phyloP scores from a whole-genome alignment of 176 grass and related monocot genomes.

The Musa schizocarpa region DNA sequence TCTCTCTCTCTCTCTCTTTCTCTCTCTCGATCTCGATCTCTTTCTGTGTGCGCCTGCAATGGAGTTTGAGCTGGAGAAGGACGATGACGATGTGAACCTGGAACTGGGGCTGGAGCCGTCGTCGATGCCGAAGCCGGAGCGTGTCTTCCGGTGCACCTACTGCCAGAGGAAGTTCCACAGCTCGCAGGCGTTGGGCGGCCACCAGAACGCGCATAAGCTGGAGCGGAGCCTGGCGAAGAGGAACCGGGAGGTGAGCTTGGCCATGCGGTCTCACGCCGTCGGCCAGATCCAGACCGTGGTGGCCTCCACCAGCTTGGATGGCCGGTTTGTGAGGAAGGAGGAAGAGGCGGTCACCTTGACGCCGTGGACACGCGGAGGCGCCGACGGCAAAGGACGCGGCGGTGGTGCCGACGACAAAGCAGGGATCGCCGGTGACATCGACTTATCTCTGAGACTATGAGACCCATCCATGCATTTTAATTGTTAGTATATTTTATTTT shows the following conservation, averaged over 20 bases:
- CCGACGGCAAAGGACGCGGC: neutral
- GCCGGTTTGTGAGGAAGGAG: too few species aligned
- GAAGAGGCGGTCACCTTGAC: neutral
- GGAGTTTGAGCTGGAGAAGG: neutral
- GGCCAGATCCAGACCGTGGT: neutral
- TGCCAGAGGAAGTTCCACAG: constrained; percentile 69
- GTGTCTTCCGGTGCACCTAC: constrained; percentile 72
- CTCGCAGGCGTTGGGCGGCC: constrained; percentile 78
- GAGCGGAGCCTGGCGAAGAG: constrained; percentile 38
- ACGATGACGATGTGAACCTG: neutral
- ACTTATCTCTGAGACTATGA: constrained; percentile 18
- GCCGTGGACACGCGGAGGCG: neutral
- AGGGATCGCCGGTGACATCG: constrained; percentile 4
- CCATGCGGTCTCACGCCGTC: neutral
- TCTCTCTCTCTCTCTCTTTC: too few species aligned
- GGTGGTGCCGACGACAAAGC: neutral
- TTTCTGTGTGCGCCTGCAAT: neutral
- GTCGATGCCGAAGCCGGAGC: constrained; percentile 24
- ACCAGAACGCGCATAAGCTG: constrained; percentile 93
- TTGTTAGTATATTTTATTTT: too few species aligned
- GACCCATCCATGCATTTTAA: too few species aligned
- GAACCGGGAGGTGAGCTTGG: neutral
- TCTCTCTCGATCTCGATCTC: too few species aligned
- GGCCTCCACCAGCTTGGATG: too few species aligned
- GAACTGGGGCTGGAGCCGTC: constrained; percentile 8